A percentile compares a stretch with the other conserved stretches of the same genome.
phyloP scores from a whole-genome alignment of 78 protist species.

The Bigelowiella natans region DNA sequence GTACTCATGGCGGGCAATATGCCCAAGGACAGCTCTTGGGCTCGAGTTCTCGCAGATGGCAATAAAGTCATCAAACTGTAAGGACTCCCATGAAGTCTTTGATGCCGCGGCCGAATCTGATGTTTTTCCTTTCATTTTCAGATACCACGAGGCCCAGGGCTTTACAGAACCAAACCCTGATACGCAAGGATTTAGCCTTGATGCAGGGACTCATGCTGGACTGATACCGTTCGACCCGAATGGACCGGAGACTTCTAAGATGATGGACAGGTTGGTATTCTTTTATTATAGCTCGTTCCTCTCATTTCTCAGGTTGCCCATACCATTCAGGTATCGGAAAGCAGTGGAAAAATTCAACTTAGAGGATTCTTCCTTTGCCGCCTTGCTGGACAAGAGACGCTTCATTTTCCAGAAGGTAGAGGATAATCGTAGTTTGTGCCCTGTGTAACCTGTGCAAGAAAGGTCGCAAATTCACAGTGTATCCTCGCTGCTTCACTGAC shows the following conservation, averaged over 20 bases:
- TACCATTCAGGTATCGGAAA: no score
- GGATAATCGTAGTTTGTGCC: no score
- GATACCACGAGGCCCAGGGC: background rate
- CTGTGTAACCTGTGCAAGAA: no score
- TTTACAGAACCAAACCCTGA: background rate
- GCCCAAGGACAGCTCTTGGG: background rate
- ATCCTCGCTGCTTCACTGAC: no score
- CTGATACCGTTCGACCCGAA: background rate
- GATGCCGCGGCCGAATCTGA: no score
- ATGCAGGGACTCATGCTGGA: background rate
- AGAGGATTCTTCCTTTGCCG: background rate
- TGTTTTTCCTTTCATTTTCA: background rate
- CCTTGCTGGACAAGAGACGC: background rate
- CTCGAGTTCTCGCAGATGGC: background rate
- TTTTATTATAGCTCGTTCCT: no score
- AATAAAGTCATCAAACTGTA: background rate
- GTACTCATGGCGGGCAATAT: background rate
- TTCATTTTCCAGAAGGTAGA: background rate
- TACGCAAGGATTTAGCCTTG: background rate
- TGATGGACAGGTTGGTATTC: background rate
- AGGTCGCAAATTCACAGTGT: no score
- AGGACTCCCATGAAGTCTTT: background rate
- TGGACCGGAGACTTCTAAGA: background rate
- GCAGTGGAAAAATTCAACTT: background rate
- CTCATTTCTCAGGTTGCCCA: no score